A percentile compares a stretch with the other conserved stretches of the same genome.
phyloP scores from a whole-genome alignment of 164 flowering plant genomes.

The Dillenia turbinata region DNA sequence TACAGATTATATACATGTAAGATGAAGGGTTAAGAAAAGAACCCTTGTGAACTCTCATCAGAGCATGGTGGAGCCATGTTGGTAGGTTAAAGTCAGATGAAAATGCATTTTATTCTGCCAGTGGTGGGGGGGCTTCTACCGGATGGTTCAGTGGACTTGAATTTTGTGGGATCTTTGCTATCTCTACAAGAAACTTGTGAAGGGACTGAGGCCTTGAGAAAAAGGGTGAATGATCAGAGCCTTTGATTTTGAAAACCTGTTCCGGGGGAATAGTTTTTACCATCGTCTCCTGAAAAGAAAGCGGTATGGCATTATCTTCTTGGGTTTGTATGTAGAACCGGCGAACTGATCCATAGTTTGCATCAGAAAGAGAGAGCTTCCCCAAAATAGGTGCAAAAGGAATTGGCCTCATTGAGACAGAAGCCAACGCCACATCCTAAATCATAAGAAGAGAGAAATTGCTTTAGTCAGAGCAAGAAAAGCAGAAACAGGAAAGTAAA shows the following conservation, averaged over 20 bases:
- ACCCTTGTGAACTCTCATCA: too few species aligned
- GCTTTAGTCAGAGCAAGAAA: too few species aligned
- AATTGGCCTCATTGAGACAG: constrained; percentile 88
- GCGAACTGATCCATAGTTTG: constrained; percentile 74
- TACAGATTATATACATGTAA: too few species aligned
- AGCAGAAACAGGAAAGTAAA: too few species aligned
- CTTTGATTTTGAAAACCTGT: constrained; percentile 68
- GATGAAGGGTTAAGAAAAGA: too few species aligned
- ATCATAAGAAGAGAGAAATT: not conserved
- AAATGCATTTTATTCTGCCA: too few species aligned
- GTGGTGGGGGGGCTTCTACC: too few species aligned
- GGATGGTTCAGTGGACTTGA: too few species aligned
- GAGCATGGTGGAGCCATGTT: too few species aligned
- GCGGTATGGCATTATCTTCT: constrained; percentile 76
- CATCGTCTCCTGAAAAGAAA: constrained; percentile 66
- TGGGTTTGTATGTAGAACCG: constrained; percentile 81
- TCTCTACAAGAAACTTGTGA: constrained; percentile 76
- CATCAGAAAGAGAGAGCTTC: constrained; percentile 73
- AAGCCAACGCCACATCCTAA: constrained; percentile 91
- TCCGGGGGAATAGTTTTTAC: constrained; percentile 69
- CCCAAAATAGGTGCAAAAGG: constrained; percentile 88
- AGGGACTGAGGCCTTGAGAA: constrained; percentile 95
- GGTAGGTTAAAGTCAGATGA: too few species aligned
- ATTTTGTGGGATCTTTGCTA: constrained; percentile 39
- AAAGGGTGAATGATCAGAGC: constrained; percentile 95